Conservation (phyloP, 2,329 filamentous ascomycete genomes). For the Alternaria sp. region DNA sequence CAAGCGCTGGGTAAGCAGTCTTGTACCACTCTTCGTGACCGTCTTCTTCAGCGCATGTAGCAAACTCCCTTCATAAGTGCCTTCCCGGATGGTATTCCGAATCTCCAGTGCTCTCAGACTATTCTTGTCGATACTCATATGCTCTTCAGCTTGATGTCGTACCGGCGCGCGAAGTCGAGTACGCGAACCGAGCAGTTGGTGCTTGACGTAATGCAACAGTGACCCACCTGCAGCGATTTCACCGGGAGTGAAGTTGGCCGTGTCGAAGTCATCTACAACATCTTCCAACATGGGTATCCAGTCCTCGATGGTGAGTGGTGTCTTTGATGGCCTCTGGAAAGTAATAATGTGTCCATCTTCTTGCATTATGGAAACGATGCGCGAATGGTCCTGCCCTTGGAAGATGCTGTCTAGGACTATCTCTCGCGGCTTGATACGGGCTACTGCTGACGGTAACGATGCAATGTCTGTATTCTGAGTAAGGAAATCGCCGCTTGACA, state of each 20-base stretch:
- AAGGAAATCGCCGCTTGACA: conserved; percentile 94
- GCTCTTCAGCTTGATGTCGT: conserved; percentile 75
- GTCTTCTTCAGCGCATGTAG: conserved; percentile 90
- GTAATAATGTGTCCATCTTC: conserved; percentile 80
- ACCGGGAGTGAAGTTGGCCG: conserved; percentile 66
- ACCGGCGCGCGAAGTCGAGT: conserved; percentile 85
- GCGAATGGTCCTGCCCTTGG: conserved; percentile 65
- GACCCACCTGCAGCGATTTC: conserved; percentile 81
- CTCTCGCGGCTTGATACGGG: conserved; percentile 83
- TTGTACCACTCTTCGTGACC: conserved; percentile 87
- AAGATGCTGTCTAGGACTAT: conserved; percentile 72
- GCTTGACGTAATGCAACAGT: conserved; percentile 83
- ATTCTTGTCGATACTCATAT: conserved; percentile 91
- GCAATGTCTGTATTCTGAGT: conserved; percentile 78
- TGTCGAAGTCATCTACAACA: conserved; percentile 65
- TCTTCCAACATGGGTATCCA: conserved; percentile 83
- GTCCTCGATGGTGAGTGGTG: conserved; percentile 62
- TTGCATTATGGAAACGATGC: conserved; percentile 72
- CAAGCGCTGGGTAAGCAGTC: conserved; percentile 85
- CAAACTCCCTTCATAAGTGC: conserved; percentile 80
- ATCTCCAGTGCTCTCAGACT: conserved; percentile 91
- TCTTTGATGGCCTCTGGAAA: conserved; percentile 64
- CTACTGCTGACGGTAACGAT: conserved; percentile 79
- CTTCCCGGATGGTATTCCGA: conserved; percentile 82
- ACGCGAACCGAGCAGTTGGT: conserved; percentile 77